Base-by-base conservation (phyloP, 495 filamentous ascomycete species). In the Penicillium angulare region DNA sequence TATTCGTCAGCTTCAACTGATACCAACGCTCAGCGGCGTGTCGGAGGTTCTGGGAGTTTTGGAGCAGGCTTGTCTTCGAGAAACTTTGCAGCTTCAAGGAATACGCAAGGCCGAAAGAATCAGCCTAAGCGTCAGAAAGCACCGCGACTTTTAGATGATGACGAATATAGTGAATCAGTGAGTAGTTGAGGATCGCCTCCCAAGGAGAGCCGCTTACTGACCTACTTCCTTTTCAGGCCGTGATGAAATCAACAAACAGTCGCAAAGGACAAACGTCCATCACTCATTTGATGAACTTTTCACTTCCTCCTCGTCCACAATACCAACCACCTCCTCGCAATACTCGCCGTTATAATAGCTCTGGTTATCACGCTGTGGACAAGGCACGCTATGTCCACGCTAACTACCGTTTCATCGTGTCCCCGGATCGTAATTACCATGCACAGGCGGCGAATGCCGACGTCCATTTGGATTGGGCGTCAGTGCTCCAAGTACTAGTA, bases 331-430 rank as follows among this genome's bases (percentile, higher is more conserved):
- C 75, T 29, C 71, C 80, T 61, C 74, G 81, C 56, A 80, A 70
- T 69, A 64, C 61, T 56, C 83, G 72, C 57, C 74, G 88, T 45
- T 85, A 88, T 65, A 83, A 85, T 34, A 87, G 92, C 1, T 96
- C 92, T 29, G 92, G 92, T 9, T 88, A 96, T 65, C 92, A 96
- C 67, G 86, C 88, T 20, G 80, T 82, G 39, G 93, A 98, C 65
- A 98, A 98, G 65, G 89, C 92, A 38, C 86, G 89, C 61, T 98
- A 95, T 60, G 88, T 98, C 20, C 91, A 97, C 71, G 90, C 93
- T 21, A 98, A 98, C 66, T 98, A 98, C 64, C 84, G 93, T 17
- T 98, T 98, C 64, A 87, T 98, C 48, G 93, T 98, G 29, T 83
- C 88, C 49, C 93, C 93, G 0, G 77, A 78, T 16, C 87, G 85